Base-by-base conservation (phyloP, 352 stramenopile species). In the Pythium rhizo-oryzae region DNA sequence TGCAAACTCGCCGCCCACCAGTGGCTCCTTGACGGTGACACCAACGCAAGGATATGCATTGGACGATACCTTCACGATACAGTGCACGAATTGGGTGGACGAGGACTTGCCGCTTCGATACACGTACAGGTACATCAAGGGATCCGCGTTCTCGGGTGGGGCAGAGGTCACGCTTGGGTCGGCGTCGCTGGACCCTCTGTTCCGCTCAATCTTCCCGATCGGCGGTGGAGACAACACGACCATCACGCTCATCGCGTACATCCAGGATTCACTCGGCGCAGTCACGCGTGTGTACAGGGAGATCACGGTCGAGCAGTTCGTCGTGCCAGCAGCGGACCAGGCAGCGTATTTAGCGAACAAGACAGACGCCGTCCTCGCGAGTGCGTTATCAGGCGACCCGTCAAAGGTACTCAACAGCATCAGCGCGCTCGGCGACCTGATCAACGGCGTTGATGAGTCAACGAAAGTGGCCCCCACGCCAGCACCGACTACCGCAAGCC, bases 51-150 rank as follows among this genome's bases (percentile, higher is more conserved):
- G 84, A 1, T 82, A 79, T 51, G 72, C 82, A 0, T 62, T 92
- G 9, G 78, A 89, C 49, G 79, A 87, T 55, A 78, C 72, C 18
- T 92, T 92, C 30, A 58, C 71, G 4, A 58, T 87, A 2, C 68
- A 82, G 4, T 76, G 76, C 13, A 80, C 67, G 19, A 75, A 87
- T 47, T 92, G 84, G 84, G 84, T 91, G 0, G 84, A 90, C 44
- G 84, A 89, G 41, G 82, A 90, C 46, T 54, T 79, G 54, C 84
- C 84, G 13, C 65, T 92, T 2, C 79, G 78, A 44, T 92, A 89
- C 69, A 84, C 79, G n/a, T 92, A 87, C 69, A 84, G 80, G 61
- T 92, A 92, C 61, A 92, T 92, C 46, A 82, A 84, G 24, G 84
- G 80, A 1, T 62, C 74, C 1, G 71, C 81, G 0, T 87, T 77